phyloP scores from a whole-genome alignment of 2,329 filamentous ascomycete genomes.

The Phialophora expanda region DNA sequence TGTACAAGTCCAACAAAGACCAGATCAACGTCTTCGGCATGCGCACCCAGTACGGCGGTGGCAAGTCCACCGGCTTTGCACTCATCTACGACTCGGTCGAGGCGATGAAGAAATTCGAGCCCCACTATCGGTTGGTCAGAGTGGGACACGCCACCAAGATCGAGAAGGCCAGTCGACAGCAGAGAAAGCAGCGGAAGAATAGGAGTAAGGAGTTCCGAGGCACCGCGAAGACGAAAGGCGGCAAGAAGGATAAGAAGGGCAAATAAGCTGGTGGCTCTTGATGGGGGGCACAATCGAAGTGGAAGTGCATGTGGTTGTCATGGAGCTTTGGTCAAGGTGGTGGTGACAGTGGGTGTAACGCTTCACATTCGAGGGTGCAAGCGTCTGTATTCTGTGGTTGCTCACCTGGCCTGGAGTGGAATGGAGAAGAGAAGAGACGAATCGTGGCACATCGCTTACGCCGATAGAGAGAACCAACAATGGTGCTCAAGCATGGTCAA shows the following conservation, averaged over 20 bases:
- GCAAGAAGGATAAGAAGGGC: conserved; percentile 79
- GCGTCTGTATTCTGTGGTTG: neutral
- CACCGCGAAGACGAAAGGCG: conserved; percentile 97
- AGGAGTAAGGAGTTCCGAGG: conserved; percentile 97
- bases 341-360: neutral
- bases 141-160: conserved; percentile 91
- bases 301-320: conserved; percentile 25
- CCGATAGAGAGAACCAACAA: neutral
- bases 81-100: conserved; percentile 98
- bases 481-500: conserved; percentile 12
- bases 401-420: neutral
- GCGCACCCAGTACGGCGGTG: conserved; percentile 98
- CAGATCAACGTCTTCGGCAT: conserved; percentile 98
- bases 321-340: conserved; percentile 22
- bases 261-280: conserved; percentile 61
- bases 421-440: neutral
- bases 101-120: conserved; percentile 99
- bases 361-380: neutral
- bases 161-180: conserved; percentile 97
- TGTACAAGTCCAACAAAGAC: conserved; percentile 99
- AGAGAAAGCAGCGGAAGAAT: conserved; percentile 99
- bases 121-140: conserved; percentile 93
- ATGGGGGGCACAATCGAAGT: conserved; percentile 18
- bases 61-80: conserved; percentile 99
- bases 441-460: neutral